Evolutionary conservation across 306 rosid species (phyloP), one percentile per base, ranked within the genome.

Genomic region (Fragaria iinumae): DNA sequence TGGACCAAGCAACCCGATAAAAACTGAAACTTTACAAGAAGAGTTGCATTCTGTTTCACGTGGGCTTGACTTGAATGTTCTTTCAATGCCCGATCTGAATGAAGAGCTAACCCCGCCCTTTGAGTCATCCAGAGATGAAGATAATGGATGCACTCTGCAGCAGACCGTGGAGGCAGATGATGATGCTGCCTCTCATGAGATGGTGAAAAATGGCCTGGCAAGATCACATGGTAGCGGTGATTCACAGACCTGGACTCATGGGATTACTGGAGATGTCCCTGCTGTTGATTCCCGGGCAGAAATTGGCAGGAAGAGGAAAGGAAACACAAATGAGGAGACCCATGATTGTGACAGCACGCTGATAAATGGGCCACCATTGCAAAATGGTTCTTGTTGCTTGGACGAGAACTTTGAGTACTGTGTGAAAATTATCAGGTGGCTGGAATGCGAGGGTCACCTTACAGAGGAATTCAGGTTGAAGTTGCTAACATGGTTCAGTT

Each of bases 401-500:
- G 99, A 96, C 13, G 98, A 96, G 85, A 92, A 86, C 84, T 96
- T 96, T 23, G 99, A 96, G 90, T 92, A 92, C 76, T 96, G 98
- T 62, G 99, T 96, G 82, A 96, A 96, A 87, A 96, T 92, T 18
- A 96, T 96, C 70, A 90, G 99, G 49, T 91, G 93, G 98, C 96
- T 96, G 80, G 99, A 96, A 87, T 96, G 99, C 49, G 90, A 92
- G 83, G 93, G 99, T 64, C 96, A 96, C 78, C 87, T 96, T 73
- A 89, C 92, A 59, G 92, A 88, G 73, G 99, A 96, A 76, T 96
- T 96, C 79, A 86, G 99, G 78, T 78, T 96, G 89, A 96, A 92
- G 80, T 84, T 96, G 89, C 88, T 96, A 81, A 96, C 99, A 47
- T 96, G 99, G 99, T 96, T 92, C 84, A 96, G 99, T 87, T 89